phyloP scores from a whole-genome alignment of 352 stramenopile species.

The Pythium graminicola region DNA sequence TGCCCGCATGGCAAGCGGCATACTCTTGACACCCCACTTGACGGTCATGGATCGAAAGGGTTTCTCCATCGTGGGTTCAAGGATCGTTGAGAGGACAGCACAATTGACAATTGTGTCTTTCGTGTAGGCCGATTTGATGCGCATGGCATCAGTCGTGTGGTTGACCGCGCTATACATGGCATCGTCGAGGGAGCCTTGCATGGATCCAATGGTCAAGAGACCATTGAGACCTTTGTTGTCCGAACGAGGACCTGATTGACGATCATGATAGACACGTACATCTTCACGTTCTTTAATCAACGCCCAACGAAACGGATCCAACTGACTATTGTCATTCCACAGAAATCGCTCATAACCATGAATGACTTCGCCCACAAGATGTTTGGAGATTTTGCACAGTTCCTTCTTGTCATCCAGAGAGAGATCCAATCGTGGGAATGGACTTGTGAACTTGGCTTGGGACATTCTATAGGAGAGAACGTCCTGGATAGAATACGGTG shows the following conservation, averaged over 20 bases:
- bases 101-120: slow-evolving; percentile 41
- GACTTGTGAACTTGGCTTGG: slow-evolving; percentile 34
- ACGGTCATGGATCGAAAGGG: slow-evolving; percentile 57
- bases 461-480: slow-evolving; percentile 2
- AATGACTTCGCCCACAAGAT: slow-evolving; percentile 47
- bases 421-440: slow-evolving; percentile 44
- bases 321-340: slow-evolving; percentile 28
- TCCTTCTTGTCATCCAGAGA: slow-evolving; percentile 45
- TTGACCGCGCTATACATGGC: slow-evolving; percentile 48
- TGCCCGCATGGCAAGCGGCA: slow-evolving; percentile 37
- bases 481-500: background rate
- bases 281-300: slow-evolving; percentile 42
- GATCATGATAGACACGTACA: slow-evolving; percentile 43
- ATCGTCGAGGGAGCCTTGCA: slow-evolving; percentile 48
- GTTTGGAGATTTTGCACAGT: slow-evolving; percentile 38
- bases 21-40: slow-evolving; percentile 53
- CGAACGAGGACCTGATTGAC: slow-evolving; percentile 12
- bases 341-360: slow-evolving; percentile 49
- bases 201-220: slow-evolving; percentile 28
- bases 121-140: slow-evolving; percentile 46
- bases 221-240: slow-evolving; percentile 15
- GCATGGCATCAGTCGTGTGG: slow-evolving; percentile 41
- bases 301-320: slow-evolving; percentile 40
- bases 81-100: slow-evolving; percentile 53
- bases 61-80: slow-evolving; percentile 30